These are phyloP conservation scores for Annulohypoxylon stygium DNA, from an alignment of 495 filamentous ascomycete genomes.

Conservation along the genomic window DNA sequence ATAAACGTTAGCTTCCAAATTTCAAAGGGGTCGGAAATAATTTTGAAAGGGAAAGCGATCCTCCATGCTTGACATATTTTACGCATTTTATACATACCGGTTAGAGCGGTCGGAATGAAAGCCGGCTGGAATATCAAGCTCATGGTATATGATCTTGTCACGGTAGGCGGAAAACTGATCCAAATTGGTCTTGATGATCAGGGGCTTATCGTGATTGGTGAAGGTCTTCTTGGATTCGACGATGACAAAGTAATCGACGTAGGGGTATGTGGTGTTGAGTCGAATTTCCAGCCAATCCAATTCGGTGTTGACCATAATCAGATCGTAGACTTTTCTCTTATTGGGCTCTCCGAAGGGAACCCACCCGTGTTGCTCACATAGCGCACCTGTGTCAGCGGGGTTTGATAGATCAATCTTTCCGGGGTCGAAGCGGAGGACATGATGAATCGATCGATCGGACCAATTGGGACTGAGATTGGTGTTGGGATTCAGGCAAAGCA, in stretches of 20 bases:
- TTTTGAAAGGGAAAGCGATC: too few relatives aligned
- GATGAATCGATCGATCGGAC: slow-evolving; percentile 45
- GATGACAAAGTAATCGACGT: slow-evolving; percentile 70
- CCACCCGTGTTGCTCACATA: slow-evolving; percentile 61
- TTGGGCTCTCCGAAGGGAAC: slow-evolving; percentile 44
- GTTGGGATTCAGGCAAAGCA: slow-evolving; percentile 43
- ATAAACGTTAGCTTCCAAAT: neutral
- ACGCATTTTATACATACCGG: slow-evolving; percentile 4
- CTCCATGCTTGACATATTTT: too few relatives aligned
- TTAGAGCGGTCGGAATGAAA: slow-evolving; percentile 52
- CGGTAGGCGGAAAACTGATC: slow-evolving; percentile 57
- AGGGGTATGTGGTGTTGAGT: slow-evolving; percentile 62
- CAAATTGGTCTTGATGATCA: slow-evolving; percentile 59
- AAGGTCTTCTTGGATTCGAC: slow-evolving; percentile 66
- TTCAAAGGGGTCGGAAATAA: neutral
- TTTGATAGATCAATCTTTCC: slow-evolving; percentile 29
- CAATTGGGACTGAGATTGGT: slow-evolving; percentile 39
- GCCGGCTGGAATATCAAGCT: slow-evolving; percentile 58
- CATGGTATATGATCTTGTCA: slow-evolving; percentile 68
- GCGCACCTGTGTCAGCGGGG: slow-evolving; percentile 30
- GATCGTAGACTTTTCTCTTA: slow-evolving; percentile 66
- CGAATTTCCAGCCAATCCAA: slow-evolving; percentile 71
- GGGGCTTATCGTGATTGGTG: slow-evolving; percentile 63
- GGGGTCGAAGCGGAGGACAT: slow-evolving; percentile 35
- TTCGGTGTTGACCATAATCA: slow-evolving; percentile 68